Evolutionary conservation across 2,329 filamentous ascomycete genomes (phyloP).

Genomic region (Aspergillus sp.): DNA sequence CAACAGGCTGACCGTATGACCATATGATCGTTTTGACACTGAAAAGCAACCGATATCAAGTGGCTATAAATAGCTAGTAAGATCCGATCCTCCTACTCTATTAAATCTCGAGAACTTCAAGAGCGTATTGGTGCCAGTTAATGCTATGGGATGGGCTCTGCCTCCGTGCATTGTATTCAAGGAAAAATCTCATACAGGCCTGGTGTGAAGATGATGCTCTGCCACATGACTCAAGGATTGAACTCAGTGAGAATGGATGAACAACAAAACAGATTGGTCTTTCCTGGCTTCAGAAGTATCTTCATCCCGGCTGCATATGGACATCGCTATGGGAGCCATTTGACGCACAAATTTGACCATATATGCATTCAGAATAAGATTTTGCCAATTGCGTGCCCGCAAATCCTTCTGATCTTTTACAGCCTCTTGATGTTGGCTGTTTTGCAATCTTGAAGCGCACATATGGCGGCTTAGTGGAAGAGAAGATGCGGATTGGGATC

Average conservation of each 20-base stretch:
- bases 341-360: background rate
- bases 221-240: background rate
- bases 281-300: background rate
- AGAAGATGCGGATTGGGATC: no score
- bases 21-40: no score
- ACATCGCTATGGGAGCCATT: background rate
- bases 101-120: no score
- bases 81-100: no score
- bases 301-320: background rate
- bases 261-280: background rate
- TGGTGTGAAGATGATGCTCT: background rate
- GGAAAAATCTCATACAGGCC: background rate
- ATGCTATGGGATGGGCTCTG: background rate
- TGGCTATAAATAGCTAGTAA: no score
- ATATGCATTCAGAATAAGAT: background rate
- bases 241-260: background rate
- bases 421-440: no score
- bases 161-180: background rate
- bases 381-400: no score
- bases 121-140: background rate
- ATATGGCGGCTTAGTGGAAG: no score
- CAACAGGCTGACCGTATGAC: no score
- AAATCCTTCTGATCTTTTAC: no score
- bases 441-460: no score
- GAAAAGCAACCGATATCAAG: no score